Percentiles rank a stretch among this genome's conserved stretches.
These are phyloP conservation scores for Microbotryum scabiosae DNA, from an alignment of 1,284 basidiomycete genomes.

Conservation along the genomic window DNA sequence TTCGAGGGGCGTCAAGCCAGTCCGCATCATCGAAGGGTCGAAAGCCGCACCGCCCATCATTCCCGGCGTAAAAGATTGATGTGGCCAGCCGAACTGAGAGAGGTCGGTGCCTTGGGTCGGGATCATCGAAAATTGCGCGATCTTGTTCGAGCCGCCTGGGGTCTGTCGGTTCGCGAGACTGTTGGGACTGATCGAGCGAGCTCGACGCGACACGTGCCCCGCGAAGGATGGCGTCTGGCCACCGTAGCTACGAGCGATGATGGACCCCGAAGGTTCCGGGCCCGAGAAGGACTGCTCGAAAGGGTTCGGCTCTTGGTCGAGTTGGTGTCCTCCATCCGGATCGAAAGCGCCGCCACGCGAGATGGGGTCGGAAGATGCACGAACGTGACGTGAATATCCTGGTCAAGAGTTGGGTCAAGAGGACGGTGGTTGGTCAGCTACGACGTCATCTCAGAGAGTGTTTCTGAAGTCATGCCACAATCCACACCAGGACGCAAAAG, in stretches of 20 bases:
- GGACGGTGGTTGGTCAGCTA: no score
- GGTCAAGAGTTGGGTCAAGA: no score
- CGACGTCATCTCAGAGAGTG: no score
- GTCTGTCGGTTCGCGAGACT: no score
- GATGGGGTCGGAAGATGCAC: slow-evolving; percentile 28
- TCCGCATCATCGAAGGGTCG: slow-evolving; percentile 48
- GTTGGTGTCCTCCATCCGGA: slow-evolving; percentile 12
- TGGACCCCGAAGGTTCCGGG: slow-evolving; percentile 37
- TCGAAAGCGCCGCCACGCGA: slow-evolving; percentile 28
- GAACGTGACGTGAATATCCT: slow-evolving; percentile 4
- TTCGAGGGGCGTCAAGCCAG: slow-evolving; percentile 81
- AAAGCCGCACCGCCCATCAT: no score
- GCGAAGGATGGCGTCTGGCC: slow-evolving; percentile 1
- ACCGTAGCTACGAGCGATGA: slow-evolving; percentile 14
- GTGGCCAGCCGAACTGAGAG: slow-evolving; percentile 58
- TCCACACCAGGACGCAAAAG: no score
- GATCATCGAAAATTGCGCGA: slow-evolving; percentile 3
- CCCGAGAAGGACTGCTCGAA: slow-evolving; percentile 86
- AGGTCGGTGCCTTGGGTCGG: slow-evolving; percentile 21
- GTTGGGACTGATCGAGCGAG: slow-evolving; percentile 26
- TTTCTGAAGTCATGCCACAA: no score
- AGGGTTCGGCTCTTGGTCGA: slow-evolving; percentile 75
- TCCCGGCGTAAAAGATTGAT: slow-evolving; percentile 47
- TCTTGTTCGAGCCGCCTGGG: background rate
- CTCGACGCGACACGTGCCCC: slow-evolving; percentile 17